Evolutionary conservation across 192 early-diverging fungal species (phyloP).

Genomic region (Gaertneriomyces sp.): DNA sequence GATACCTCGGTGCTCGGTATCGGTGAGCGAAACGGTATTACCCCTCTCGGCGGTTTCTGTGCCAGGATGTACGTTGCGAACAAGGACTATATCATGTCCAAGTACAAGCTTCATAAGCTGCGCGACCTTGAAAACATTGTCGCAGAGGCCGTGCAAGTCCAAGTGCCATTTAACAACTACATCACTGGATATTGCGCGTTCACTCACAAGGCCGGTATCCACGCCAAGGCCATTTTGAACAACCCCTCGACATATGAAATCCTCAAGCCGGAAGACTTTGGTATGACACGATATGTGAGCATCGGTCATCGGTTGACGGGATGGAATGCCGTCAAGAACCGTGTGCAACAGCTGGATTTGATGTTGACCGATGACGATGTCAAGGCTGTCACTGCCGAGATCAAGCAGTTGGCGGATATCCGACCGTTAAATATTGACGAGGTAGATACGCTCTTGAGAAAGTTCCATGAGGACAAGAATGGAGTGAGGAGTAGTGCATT

Average conservation of each 20-base stretch:
- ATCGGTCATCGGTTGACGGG: slow-evolving; percentile 97
- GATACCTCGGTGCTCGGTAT: slow-evolving; percentile 97
- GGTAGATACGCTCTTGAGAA: slow-evolving; percentile 79
- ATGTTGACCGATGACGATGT: slow-evolving; percentile 80
- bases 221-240: slow-evolving; percentile 99
- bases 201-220: slow-evolving; percentile 99
- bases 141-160: slow-evolving; percentile 88
- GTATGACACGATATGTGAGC: slow-evolving; percentile 93
- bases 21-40: slow-evolving; percentile 98
- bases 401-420: slow-evolving; percentile 94
- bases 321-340: slow-evolving; percentile 99
- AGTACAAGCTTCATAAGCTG: slow-evolving; percentile 91
- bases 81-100: slow-evolving; percentile 84
- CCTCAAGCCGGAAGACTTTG: slow-evolving; percentile 96
- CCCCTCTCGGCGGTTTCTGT: slow-evolving; percentile 87
- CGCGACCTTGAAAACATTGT: slow-evolving; percentile 96
- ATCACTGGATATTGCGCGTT: slow-evolving; percentile 99
- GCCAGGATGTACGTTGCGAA: slow-evolving; percentile 95
- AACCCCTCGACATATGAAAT: slow-evolving; percentile 99
- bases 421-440: slow-evolving; percentile 88
- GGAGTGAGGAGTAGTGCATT: too few relatives aligned
- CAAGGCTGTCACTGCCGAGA: slow-evolving; percentile 88
- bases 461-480: slow-evolving; percentile 58
- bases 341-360: slow-evolving; percentile 87
- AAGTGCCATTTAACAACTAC: slow-evolving; percentile 99